Conservation (phyloP, 1,284 basidiomycete species). For the Erythrobasidium hasegawianum region DNA sequence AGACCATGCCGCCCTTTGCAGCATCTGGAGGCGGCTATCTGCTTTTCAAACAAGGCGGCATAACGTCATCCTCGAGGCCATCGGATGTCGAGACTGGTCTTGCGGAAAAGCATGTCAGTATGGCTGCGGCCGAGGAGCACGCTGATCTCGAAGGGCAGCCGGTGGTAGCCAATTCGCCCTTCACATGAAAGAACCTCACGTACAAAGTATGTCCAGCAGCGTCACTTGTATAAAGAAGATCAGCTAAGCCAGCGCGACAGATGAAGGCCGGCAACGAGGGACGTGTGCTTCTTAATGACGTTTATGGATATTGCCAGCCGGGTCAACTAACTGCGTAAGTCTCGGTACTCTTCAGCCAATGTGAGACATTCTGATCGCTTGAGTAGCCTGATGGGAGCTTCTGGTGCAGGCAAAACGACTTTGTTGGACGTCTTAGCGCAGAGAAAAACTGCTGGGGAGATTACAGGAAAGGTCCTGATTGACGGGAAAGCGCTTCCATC, state of each 20-base stretch:
- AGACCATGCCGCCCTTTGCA: too few relatives aligned
- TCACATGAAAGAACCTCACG: too few relatives aligned
- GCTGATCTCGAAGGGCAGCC: too few relatives aligned
- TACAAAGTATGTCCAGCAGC: too few relatives aligned
- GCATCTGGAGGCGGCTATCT: too few relatives aligned
- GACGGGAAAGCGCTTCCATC: slow-evolving; percentile 65
- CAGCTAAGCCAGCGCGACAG: too few relatives aligned
- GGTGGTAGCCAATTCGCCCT: too few relatives aligned
- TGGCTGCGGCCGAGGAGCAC: slow-evolving; percentile 19
- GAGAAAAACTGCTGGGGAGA: slow-evolving; percentile 69
- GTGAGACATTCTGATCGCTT: slow-evolving; percentile 25
- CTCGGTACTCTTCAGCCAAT: not conserved
- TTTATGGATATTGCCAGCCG: slow-evolving; percentile 18
- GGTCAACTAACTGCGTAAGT: not conserved
- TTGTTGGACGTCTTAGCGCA: slow-evolving; percentile 57
- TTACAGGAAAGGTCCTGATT: slow-evolving; percentile 71
- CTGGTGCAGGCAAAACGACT: slow-evolving; percentile 50
- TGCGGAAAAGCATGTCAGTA: slow-evolving; percentile 24
- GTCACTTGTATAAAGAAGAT: too few relatives aligned
- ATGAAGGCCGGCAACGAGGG: too few relatives aligned
- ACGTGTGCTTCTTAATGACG: too few relatives aligned
- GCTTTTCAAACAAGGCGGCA: too few relatives aligned
- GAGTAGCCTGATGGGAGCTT: slow-evolving; percentile 32
- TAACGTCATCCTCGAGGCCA: too few relatives aligned
- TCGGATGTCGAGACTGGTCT: slow-evolving; percentile 8